Evolutionary conservation across 345 rosid species (phyloP), one percentile per base, ranked within the genome.

Genomic region (Salix koriyanagi): DNA sequence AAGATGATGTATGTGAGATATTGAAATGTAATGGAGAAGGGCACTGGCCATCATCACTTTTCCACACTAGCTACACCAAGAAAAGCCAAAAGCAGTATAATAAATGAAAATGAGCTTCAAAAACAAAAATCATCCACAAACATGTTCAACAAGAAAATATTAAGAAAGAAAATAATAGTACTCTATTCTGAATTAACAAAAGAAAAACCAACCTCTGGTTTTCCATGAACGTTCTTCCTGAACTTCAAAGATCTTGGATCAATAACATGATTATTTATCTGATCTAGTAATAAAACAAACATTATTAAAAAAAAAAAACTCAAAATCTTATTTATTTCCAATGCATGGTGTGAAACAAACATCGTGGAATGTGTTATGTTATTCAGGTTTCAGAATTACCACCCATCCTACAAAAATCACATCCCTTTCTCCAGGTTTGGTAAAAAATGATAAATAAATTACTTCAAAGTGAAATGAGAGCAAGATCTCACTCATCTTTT

Each of bases 1-100:
- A 84, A 23, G 95, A 90, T 76, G 89, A 77, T 56, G 97, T 91
- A 75, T 96, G 99, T 1, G 98, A 96, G 72, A 96, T 84, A 76
- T 91, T 94, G 83, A 96, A 96, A 69, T 88, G 95, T 83, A 94
- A 69, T 13, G 88, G 90, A 1, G 81, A 88, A 0, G 67, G 79
- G 32, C 66, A 56, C 54, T 77, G 69, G 75, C 81, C 78, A 52
- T 83, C 80, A 54, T 73, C 75, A 39, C 66, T 76, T 65, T 85
- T 79, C 94, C 94, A 90, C 71, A 89, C 97, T 80, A 96, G 73
- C 99, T 96, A 83, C 60, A 56, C 76, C 75, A 65, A 30, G 62
- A 58, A 64, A 75, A 66, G 69, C 32, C 19, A 5, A 61, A 75
- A 44, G 46, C 50, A 32, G 36, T 6, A 6, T 34, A 46, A 54